phyloP scores from a whole-genome alignment of 306 rosid genomes.

The Prunus salicina region DNA sequence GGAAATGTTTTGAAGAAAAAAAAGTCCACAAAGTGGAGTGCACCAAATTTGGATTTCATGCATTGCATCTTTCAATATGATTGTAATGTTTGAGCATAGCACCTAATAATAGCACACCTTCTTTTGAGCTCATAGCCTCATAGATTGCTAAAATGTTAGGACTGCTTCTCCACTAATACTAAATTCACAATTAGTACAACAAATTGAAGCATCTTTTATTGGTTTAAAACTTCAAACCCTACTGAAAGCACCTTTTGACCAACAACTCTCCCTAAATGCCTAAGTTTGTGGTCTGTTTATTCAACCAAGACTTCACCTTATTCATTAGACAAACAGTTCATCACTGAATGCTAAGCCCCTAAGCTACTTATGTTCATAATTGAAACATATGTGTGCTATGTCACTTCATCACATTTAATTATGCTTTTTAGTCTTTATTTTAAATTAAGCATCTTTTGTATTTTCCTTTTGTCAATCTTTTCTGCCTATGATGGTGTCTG shows the following conservation, averaged over 20 bases:
- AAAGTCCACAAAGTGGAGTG: too few relatives aligned
- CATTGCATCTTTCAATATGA: not conserved
- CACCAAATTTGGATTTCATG: not conserved
- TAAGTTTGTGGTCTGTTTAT: conserved; percentile 18
- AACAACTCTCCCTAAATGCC: conserved; percentile 16
- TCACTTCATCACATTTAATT: not conserved
- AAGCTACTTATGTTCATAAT: not conserved
- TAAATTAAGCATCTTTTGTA: not conserved
- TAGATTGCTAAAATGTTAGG: conserved; percentile 19
- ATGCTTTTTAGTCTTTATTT: not conserved
- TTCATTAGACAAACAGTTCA: conserved; percentile 18
- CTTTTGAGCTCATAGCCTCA: conserved; percentile 6
- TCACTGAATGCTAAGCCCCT: conserved; percentile 27
- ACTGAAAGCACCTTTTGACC: conserved; percentile 19
- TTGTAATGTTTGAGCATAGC: not conserved
- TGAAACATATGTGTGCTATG: not conserved
- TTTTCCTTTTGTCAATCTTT: not conserved
- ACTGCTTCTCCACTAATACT: conserved; percentile 11
- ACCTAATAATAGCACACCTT: not conserved
- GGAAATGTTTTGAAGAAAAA: not conserved
- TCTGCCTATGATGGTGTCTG: not conserved
- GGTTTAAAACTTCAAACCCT: conserved; percentile 12
- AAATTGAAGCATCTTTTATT: not conserved
- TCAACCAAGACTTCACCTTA: conserved; percentile 2
- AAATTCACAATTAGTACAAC: conserved; percentile 5